These are phyloP conservation scores for Anthostomella pinea DNA, from an alignment of 2,329 filamentous ascomycete genomes.

Conservation along the genomic window DNA sequence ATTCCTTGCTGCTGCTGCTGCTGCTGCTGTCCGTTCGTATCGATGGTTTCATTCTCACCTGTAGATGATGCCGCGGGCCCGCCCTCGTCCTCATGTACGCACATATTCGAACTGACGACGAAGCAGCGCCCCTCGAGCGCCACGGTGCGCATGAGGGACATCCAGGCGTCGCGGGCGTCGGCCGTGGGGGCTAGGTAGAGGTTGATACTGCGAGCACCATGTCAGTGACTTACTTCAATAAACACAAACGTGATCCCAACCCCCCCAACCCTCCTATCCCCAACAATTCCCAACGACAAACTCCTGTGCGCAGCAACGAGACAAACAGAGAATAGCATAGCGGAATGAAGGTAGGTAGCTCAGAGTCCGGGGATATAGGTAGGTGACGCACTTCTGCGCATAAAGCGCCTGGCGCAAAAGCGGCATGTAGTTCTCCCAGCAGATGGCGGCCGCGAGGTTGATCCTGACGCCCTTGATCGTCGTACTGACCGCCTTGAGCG, in stretches of 20 bases:
- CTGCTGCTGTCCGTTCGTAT: too few relatives aligned
- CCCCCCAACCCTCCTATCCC: too few relatives aligned
- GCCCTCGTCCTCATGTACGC: constrained; percentile 57
- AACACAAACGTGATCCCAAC: too few relatives aligned
- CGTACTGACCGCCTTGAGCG: constrained; percentile 75
- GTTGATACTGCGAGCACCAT: constrained; percentile 54
- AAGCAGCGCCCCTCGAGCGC: constrained; percentile 81
- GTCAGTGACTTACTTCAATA: too few relatives aligned
- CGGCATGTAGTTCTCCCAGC: constrained; percentile 98
- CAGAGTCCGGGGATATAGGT: neutral
- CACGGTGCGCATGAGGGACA: constrained; percentile 66
- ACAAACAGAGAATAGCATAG: neutral
- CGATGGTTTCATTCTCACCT: neutral
- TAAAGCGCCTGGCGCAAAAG: constrained; percentile 81
- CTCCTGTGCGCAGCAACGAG: neutral
- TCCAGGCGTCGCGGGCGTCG: constrained; percentile 80
- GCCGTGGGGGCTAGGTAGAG: constrained; percentile 89
- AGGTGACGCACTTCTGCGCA: constrained; percentile 69
- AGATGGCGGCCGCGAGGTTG: constrained; percentile 83
- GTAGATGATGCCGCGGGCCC: too few relatives aligned
- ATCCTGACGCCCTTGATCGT: constrained; percentile 75
- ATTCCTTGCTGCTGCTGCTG: too few relatives aligned
- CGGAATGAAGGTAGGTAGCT: too few relatives aligned
- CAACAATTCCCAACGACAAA: constrained; percentile 4
- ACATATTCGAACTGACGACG: constrained; percentile 84